Evolutionary conservation across 1,284 basidiomycete genomes (phyloP), one percentile per base, ranked within the genome.

Genomic region (Irpex sp.): DNA sequence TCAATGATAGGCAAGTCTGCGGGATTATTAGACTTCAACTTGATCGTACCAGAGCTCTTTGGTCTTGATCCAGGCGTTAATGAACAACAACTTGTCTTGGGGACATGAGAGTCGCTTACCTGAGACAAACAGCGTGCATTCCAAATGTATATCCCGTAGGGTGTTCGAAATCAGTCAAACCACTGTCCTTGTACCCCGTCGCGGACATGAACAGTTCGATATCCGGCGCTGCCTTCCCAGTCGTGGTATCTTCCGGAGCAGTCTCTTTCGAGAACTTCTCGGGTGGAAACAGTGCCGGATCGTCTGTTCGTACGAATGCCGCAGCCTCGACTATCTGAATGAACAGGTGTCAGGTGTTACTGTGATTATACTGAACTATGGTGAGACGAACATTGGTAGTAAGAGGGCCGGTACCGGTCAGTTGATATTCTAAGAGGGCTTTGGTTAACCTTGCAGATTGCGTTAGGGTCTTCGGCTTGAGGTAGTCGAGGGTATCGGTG

Each of bases 201-300:
- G 85, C 79, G 1, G 79, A 76, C 3, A 77, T 70, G 67, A 88
- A 82, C n/a, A 89, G 57, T 67, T 90, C 88, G 13, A 89, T 71
- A 63, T 89, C 88, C 2, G 88, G 88, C 33, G 84, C 82, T 4
- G 78, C 76, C 1, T 78, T 70, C 0, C 79, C 84, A 1, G 87
- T 86, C 0, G 83, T 86, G 43, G 76, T 78, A 66, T 89, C 87
- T 62, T 78, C 74, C 4, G 83, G 70, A 8, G 64, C 39, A 31
- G 71, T 73, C 26, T 77, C 73, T 0, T 74, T 72, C 3, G 66
- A 55, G 65, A 76, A 82, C 60, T 82, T 71, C 0, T 69, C 68
- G 3, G 73, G 69, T 3, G 74, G 81, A 68, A 88, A 89, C 43
- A 88, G 68, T 5, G 62, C 69, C 0, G 79, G 78, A 62, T 89